phyloP scores from a whole-genome alignment of 495 filamentous ascomycete species.

The Hypoxylon intermedium region DNA sequence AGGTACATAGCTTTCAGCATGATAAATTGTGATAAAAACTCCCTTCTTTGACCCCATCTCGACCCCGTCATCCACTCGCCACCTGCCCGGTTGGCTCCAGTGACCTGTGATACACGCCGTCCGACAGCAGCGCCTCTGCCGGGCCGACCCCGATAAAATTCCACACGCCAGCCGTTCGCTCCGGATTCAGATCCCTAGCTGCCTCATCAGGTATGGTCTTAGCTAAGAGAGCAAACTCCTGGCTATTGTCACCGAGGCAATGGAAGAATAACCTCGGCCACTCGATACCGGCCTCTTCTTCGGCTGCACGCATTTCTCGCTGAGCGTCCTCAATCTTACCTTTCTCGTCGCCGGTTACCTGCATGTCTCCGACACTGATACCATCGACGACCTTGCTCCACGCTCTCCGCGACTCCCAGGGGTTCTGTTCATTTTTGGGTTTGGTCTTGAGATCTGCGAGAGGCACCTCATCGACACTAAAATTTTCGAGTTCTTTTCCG shows the following conservation, averaged over 20 bases:
- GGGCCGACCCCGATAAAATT: constrained; percentile 19
- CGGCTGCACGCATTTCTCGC: constrained; percentile 67
- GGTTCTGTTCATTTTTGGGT: constrained; percentile 47
- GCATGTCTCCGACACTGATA: constrained; percentile 48
- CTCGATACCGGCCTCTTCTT: constrained; percentile 60
- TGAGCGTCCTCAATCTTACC: constrained; percentile 49
- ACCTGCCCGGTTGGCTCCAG: constrained; percentile 35
- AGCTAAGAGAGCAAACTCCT: constrained; percentile 17
- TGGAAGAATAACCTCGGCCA: constrained; percentile 65
- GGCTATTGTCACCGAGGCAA: constrained; percentile 17
- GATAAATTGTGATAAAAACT: no score
- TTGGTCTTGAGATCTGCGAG: constrained; percentile 33
- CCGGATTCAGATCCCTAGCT: constrained; percentile 58
- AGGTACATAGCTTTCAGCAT: no score
- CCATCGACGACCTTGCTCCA: constrained; percentile 48
- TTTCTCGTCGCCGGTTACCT: constrained; percentile 45
- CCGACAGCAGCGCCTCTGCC: constrained; percentile 21
- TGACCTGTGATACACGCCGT: constrained; percentile 43
- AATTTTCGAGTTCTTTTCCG: constrained; percentile 42
- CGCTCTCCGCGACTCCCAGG: constrained; percentile 54
- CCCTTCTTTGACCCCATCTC: no score
- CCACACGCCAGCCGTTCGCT: constrained; percentile 43
- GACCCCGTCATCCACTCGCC: neutral
- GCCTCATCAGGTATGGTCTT: constrained; percentile 14
- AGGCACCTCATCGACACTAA: constrained; percentile 38